Evolutionary conservation across 331 rosid species (phyloP).

Genomic region (Erythrophleum ivorense): DNA sequence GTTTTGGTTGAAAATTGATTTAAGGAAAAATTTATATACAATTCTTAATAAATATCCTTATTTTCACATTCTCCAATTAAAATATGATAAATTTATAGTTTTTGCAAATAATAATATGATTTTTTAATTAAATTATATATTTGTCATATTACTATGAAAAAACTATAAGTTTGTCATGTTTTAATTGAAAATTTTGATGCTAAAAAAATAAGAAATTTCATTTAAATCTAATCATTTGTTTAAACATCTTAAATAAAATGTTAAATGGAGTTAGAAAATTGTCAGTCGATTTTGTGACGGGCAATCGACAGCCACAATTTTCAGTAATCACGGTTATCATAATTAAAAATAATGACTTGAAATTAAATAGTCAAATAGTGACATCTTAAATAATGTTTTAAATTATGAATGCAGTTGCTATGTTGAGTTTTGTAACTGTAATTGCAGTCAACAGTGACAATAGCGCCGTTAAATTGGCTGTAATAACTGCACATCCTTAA

Average conservation of each 20-base stretch:
- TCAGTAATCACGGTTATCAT: background rate
- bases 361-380: background rate
- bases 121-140: too few relatives aligned
- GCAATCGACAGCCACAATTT: background rate
- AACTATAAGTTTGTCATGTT: too few relatives aligned
- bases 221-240: too few relatives aligned
- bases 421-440: background rate
- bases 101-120: too few relatives aligned
- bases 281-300: background rate
- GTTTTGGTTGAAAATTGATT: background rate
- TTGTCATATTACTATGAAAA: too few relatives aligned
- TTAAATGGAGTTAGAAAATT: background rate
- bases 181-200: too few relatives aligned
- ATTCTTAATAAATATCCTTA: too few relatives aligned
- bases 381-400: background rate
- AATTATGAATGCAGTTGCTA: background rate
- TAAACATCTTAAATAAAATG: background rate
- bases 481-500: background rate
- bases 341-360: background rate
- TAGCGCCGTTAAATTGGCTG: background rate
- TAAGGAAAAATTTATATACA: too few relatives aligned
- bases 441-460: background rate
- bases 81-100: too few relatives aligned
- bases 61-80: too few relatives aligned
- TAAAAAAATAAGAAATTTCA: too few relatives aligned